Evolutionary conservation across 345 rosid species (phyloP).

Genomic region (Gossypium bickii): DNA sequence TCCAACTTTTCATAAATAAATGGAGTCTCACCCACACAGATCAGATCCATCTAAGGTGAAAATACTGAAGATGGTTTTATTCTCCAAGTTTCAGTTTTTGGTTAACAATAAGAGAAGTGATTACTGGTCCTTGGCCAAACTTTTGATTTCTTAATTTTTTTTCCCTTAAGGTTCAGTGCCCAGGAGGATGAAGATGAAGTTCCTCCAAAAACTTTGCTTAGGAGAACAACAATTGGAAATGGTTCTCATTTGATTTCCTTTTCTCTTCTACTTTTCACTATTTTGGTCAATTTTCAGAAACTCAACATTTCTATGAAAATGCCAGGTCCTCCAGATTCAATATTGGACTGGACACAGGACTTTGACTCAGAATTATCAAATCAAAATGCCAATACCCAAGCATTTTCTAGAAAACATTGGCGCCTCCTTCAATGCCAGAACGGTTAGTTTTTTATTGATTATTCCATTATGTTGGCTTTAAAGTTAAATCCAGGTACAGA

Average conservation of each 20-base stretch:
- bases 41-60: neutral
- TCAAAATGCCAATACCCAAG: conserved; percentile 74
- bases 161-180: conserved; percentile 64
- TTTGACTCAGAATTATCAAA: conserved; percentile 64
- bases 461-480: conserved; percentile 1
- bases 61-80: neutral
- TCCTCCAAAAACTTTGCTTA: conserved; percentile 41
- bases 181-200: conserved; percentile 85
- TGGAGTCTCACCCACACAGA: neutral
- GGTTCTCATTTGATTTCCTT: conserved; percentile 40
- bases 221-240: conserved; percentile 96
- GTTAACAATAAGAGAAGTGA: neutral
- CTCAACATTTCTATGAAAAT: conserved; percentile 27
- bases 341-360: conserved; percentile 90
- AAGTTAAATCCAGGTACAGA: conserved; percentile 13
- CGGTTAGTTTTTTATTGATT: conserved; percentile 40
- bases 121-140: neutral
- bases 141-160: neutral
- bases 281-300: conserved; percentile 18
- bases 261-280: conserved; percentile 10
- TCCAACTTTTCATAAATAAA: neutral
- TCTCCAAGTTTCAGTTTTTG: neutral
- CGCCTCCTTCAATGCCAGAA: conserved; percentile 99
- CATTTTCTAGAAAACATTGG: conserved; percentile 97
- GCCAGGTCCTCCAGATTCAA: conserved; percentile 83